Base-by-base conservation (phyloP, 495 filamentous ascomycete species). In the Penicillium psychrofluorescens region DNA sequence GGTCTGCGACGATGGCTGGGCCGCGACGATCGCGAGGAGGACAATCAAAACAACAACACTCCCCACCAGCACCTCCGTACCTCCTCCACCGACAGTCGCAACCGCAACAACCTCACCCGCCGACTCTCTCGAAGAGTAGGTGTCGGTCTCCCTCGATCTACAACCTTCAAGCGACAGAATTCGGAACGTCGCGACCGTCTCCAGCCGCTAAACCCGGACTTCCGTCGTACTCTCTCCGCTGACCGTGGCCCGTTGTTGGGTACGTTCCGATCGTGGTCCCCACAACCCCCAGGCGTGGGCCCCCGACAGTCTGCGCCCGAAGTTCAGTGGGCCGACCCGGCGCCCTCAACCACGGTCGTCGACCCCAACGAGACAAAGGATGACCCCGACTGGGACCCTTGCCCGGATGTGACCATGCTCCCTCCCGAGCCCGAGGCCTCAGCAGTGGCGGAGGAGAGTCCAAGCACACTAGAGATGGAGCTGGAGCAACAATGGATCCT, bases 401-500 rank as follows among this genome's bases (percentile, higher is more conserved):
- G 34, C 50, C 56, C 53, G 11, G 54, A 58, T 36, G 40, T 61
- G 40, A 57, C 50, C 14, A 29, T 22, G 22, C 22, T 22, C 22
- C 22, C 22, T 22, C 22, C 22, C 22, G 22, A 22, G 22, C 22
- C 2, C 22, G 22, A 22, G 22, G 22, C 2, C 22, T 22, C 22
- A 6, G 22, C 2, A 3, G 4, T 22, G 22, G 38, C 52, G 38
- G 76, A 79, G 29, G 72, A 76, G 22, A 22, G 2, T 22, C 4
- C 22, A 22, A 22, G 2, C 44, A 73, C 78, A 48, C 71, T 95
- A 44, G 81, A 80, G 44, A 78, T 84, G 48, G 92, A 97, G 65
- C 72, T 95, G 49, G 90, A 96, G 51, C 74, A 75, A 45, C 82
- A 80, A 61, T 98, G 92, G 92, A 96, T 97, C 45, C 72, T 98